Conservation (phyloP, 2,329 filamentous ascomycete species). For the Aspergillus piperis region DNA sequence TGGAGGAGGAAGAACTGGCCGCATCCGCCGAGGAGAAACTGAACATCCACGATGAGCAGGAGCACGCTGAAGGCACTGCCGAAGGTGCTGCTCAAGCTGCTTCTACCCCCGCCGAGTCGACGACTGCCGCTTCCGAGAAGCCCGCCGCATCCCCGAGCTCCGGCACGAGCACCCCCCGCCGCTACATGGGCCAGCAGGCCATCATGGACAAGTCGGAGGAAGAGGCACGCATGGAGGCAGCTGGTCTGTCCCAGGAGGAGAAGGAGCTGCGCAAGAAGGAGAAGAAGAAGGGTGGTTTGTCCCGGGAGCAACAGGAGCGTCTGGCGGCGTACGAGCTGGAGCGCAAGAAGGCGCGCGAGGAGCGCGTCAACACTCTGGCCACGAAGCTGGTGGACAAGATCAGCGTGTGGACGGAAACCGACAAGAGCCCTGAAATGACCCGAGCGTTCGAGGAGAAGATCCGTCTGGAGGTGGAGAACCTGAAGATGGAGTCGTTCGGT, state of each 20-base stretch:
- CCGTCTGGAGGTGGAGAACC: slow-evolving; percentile 88
- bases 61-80: slow-evolving; percentile 34
- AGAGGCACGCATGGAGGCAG: slow-evolving; percentile 64
- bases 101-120: slow-evolving; percentile 39
- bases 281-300: slow-evolving; percentile 84
- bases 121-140: slow-evolving; percentile 24
- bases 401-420: slow-evolving; percentile 95
- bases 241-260: slow-evolving; percentile 69
- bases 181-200: slow-evolving; percentile 73
- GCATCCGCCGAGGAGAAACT: slow-evolving; percentile 54
- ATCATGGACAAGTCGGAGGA: slow-evolving; percentile 88
- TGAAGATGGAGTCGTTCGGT: slow-evolving; percentile 99
- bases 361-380: slow-evolving; percentile 81
- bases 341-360: slow-evolving; percentile 77
- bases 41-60: slow-evolving; percentile 49
- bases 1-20: slow-evolving; percentile 67
- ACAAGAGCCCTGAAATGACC: slow-evolving; percentile 83
- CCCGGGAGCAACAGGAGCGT: slow-evolving; percentile 91
- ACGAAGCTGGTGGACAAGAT: slow-evolving; percentile 87
- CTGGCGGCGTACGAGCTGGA: slow-evolving; percentile 86
- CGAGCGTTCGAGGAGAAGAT: slow-evolving; percentile 92
- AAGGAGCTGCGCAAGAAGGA: slow-evolving; percentile 76
- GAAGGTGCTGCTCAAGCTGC: slow-evolving; percentile 23
- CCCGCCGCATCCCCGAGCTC: slow-evolving; percentile 33
- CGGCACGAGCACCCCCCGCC: slow-evolving; percentile 52